Evolutionary conservation across 805 yeast genomes (phyloP), one percentile per base, ranked within the genome.

Genomic region (Ogataea haglerorum): DNA sequence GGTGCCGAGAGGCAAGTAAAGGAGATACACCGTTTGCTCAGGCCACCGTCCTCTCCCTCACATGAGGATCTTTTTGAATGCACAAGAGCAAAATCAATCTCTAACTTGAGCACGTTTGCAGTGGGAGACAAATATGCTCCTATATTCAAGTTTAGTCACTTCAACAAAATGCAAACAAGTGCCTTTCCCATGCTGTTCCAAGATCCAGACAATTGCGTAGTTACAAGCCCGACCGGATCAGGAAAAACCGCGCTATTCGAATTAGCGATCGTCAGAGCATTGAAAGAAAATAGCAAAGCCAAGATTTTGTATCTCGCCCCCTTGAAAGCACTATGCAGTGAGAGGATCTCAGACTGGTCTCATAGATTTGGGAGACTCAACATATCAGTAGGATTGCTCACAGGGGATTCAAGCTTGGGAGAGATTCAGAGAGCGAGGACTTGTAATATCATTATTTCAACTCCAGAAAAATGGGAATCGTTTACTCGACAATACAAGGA

Each of bases 401-500:
- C 84, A 0, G 70, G 83, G 42, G 84, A 78, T 45, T 74, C 81
- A 9, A 60, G 69, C 8, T 60, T 58, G 15, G 41, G 62, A 3
- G 77, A 74, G 30, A 60, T 71, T 5, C 72, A 3, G 67, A 18
- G 25, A 16, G 38, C 34, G 3, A 26, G 67, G 53, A 66, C 59
- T n/a, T 68, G 78, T 2, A 72, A 73, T 41, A 64, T 78, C 4
- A 75, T 78, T 8, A 69, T 78, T 7, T 70, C 80, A 2, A 78
- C 83, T 1, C 82, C 83, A 4, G 83, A 78, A 53, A 78, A 78
- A 53, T 76, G 81, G 80, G 82, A 78, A 49, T 60, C 72, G 31
- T 58, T 76, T 41, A 75, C 82, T 0, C 61, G 82, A 47, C 70
- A 68, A 47, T 69, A 78, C 76, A 50, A 58, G 2, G 77, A 75